A percentile compares a stretch with the other conserved stretches of the same genome.
phyloP scores from a whole-genome alignment of 805 yeast genomes.

The Zygotorulaspora chibaensis region DNA sequence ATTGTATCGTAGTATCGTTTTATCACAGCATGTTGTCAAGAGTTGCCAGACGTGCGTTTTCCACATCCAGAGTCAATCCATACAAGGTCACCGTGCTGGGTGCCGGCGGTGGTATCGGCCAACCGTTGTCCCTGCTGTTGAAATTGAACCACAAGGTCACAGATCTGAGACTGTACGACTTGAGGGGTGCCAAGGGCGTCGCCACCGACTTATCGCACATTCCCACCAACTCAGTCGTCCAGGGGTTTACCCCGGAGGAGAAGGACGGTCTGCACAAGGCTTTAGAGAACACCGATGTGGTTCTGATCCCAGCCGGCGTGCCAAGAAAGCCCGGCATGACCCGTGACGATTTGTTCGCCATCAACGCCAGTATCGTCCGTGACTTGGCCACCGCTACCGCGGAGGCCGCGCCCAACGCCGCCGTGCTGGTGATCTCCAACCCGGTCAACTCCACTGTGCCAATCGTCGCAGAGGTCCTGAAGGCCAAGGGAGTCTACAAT shows the following conservation, averaged over 20 bases:
- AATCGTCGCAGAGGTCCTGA: slow-evolving; percentile 88
- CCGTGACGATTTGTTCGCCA: slow-evolving; percentile 93
- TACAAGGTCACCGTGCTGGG: slow-evolving; percentile 80
- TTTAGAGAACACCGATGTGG: slow-evolving; percentile 66
- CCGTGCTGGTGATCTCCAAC: slow-evolving; percentile 79
- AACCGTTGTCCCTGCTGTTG: slow-evolving; percentile 75
- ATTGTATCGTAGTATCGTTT: background rate
- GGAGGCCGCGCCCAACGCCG: slow-evolving; percentile 78
- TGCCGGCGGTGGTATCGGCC: slow-evolving; percentile 95
- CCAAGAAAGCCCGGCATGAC: slow-evolving; percentile 99
- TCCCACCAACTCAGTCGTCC: slow-evolving; percentile 85
- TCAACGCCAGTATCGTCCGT: slow-evolving; percentile 92
- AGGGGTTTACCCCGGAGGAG: slow-evolving; percentile 81
- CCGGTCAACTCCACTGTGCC: slow-evolving; percentile 98
- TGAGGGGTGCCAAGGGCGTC: slow-evolving; percentile 92
- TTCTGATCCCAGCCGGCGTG: slow-evolving; percentile 95
- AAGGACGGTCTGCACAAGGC: slow-evolving; percentile 65
- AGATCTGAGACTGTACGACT: slow-evolving; percentile 79
- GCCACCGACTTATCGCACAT: slow-evolving; percentile 94
- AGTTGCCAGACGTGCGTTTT: slow-evolving; percentile 58
- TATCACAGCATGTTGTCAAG: slow-evolving; percentile 47
- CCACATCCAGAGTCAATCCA: slow-evolving; percentile 60
- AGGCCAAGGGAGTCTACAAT: slow-evolving; percentile 81
- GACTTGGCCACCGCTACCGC: slow-evolving; percentile 86
- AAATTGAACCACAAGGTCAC: slow-evolving; percentile 88